A percentile compares a stretch with the other conserved stretches of the same genome.
Conservation (phyloP, 495 filamentous ascomycete genomes). For the Platismatia glauca region DNA sequence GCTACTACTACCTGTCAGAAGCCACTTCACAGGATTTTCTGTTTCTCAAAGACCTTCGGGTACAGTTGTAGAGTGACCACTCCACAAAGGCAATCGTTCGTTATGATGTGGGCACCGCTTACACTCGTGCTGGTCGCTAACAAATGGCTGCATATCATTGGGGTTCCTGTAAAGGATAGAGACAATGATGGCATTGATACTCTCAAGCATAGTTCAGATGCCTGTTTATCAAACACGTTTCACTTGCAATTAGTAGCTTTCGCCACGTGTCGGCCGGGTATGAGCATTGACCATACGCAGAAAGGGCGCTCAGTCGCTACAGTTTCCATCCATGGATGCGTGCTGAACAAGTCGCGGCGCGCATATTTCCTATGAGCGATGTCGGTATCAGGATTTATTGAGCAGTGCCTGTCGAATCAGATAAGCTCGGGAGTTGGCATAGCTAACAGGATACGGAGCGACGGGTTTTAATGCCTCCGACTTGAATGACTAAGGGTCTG, state of each 20-base stretch:
- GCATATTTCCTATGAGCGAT: conserved; percentile 68
- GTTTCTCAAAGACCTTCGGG: background rate
- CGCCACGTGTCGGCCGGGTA: background rate
- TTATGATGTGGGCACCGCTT: conserved; percentile 82
- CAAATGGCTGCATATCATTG: conserved; percentile 85
- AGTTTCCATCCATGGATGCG: conserved; percentile 89
- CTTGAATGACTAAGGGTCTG: background rate
- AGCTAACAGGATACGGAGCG: conserved; percentile 18
- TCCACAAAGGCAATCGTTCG: conserved; percentile 69
- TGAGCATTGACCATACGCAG: conserved; percentile 24
- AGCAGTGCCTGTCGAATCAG: conserved; percentile 22
- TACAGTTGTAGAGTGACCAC: background rate
- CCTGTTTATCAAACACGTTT: conserved; percentile 45
- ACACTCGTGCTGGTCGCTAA: conserved; percentile 84
- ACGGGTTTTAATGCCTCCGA: conserved; percentile 15
- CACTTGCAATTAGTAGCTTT: background rate
- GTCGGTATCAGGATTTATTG: conserved; percentile 17
- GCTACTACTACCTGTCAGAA: conserved; percentile 25
- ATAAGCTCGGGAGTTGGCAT: conserved; percentile 17
- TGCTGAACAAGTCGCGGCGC: conserved; percentile 77
- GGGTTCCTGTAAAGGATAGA: conserved; percentile 82
- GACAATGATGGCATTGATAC: conserved; percentile 80
- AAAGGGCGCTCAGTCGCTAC: conserved; percentile 76
- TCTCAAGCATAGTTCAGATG: conserved; percentile 92
- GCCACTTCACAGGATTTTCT: conserved; percentile 47